A percentile compares a stretch with the other conserved stretches of the same genome.
Evolutionary conservation across 306 rosid species (phyloP).

Genomic region (Macrotyloma uniflorum): DNA sequence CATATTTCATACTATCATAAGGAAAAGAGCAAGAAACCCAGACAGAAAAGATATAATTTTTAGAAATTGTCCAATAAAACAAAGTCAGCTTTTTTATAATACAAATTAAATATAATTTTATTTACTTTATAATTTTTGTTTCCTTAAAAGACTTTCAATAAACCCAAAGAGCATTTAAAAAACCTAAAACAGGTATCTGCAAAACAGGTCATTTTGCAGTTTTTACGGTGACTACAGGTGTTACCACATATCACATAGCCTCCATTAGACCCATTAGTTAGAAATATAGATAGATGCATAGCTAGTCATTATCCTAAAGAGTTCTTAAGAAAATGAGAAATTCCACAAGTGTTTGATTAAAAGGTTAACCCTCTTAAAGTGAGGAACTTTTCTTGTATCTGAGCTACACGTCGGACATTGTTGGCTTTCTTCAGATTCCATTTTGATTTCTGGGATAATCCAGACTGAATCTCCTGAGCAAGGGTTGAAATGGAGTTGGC

Average conservation of each 20-base stretch:
- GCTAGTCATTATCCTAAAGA: background rate
- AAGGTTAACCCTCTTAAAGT: conserved; percentile 32
- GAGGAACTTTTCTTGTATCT: conserved; percentile 34
- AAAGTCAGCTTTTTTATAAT: no score
- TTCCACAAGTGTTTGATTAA: background rate
- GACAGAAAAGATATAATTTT: no score
- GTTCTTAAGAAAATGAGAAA: background rate
- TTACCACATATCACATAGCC: background rate
- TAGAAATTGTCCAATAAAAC: no score
- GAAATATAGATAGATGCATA: no score
- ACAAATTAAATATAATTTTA: no score
- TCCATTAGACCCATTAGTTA: no score
- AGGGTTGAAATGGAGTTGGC: conserved; percentile 24
- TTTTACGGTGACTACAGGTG: background rate
- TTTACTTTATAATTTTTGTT: no score
- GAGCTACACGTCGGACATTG: background rate
- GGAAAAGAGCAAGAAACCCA: no score
- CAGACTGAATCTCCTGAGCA: conserved; percentile 28
- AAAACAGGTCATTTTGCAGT: background rate
- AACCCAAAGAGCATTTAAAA: background rate
- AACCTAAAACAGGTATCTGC: background rate
- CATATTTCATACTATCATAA: no score
- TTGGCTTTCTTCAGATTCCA: conserved; percentile 32
- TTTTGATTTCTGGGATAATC: conserved; percentile 1
- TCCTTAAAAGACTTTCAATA: no score